Evolutionary conservation across 1,284 basidiomycete species (phyloP).

Genomic region (Mycosarcoma maydis): DNA sequence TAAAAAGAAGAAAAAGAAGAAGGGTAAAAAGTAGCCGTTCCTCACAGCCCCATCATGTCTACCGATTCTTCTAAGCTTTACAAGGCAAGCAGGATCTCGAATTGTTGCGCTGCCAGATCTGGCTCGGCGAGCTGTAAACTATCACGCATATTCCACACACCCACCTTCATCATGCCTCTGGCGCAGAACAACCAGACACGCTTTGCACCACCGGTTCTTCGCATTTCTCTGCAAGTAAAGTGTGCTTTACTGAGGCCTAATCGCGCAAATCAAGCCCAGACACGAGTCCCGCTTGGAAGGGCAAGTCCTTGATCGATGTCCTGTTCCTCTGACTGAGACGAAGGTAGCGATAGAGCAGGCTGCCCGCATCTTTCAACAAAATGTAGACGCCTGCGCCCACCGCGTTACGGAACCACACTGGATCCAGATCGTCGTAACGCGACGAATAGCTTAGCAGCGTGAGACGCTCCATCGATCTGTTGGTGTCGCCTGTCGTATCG

Average conservation of each 20-base stretch:
- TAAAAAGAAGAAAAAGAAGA: conserved; percentile 53
- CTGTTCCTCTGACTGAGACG: conserved; percentile 42
- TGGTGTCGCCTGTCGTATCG: not conserved
- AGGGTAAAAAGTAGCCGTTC: conserved; percentile 33
- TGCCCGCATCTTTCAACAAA: conserved; percentile 49
- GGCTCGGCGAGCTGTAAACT: not conserved
- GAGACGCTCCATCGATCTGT: conserved; percentile 13
- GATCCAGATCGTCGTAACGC: conserved; percentile 55
- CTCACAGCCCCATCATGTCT: not conserved
- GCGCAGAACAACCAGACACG: too few species aligned
- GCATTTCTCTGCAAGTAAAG: too few species aligned
- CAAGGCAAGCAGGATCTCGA: too few species aligned
- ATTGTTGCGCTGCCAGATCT: too few species aligned
- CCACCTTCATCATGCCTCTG: not conserved
- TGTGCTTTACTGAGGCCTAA: not conserved
- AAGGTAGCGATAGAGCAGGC: conserved; percentile 51
- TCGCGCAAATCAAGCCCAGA: conserved; percentile 40
- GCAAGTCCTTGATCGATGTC: conserved; percentile 51
- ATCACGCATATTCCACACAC: not conserved
- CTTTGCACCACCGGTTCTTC: too few species aligned
- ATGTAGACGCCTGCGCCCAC: conserved; percentile 58
- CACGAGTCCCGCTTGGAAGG: conserved; percentile 51
- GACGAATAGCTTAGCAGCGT: conserved; percentile 13
- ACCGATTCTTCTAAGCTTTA: not conserved
- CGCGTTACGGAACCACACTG: conserved; percentile 61